Percentiles rank a stretch among this genome's conserved stretches.
Evolutionary conservation across 208 protist genomes (phyloP).

Genomic region (Acanthamoeba royreba): DNA sequence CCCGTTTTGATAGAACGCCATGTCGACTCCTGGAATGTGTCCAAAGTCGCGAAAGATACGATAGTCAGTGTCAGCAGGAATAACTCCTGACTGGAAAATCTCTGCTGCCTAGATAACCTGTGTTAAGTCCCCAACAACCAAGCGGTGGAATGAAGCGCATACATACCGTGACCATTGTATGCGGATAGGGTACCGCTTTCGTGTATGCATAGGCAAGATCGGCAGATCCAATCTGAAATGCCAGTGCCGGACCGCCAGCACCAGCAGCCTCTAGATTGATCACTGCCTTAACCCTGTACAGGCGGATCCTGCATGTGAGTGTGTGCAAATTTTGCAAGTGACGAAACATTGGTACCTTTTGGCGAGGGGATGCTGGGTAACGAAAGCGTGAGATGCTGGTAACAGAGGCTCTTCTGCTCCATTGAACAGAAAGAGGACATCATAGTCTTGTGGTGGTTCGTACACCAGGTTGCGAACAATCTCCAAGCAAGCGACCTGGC

Average conservation of each 20-base stretch:
- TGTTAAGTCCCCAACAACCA: neutral
- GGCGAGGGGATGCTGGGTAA: conserved; percentile 56
- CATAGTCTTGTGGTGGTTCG: neutral
- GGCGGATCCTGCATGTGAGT: neutral
- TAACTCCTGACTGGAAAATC: conserved; percentile 56
- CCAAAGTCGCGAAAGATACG: conserved; percentile 67
- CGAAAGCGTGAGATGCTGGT: conserved; percentile 58
- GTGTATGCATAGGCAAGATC: conserved; percentile 42
- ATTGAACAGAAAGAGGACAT: conserved; percentile 57
- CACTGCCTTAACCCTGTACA: conserved; percentile 35
- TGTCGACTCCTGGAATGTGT: conserved; percentile 52
- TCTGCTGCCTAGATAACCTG: neutral
- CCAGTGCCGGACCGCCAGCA: conserved; percentile 17
- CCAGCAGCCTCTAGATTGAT: conserved; percentile 61
- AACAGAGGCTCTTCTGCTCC: conserved; percentile 59
- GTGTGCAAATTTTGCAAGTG: no score
- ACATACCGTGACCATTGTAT: conserved; percentile 30
- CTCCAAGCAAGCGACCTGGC: neutral
- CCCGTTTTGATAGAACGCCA: conserved; percentile 55
- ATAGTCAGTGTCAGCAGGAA: conserved; percentile 62
- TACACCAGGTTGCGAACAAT: conserved; percentile 18
- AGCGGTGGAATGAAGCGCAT: neutral
- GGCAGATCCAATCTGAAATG: conserved; percentile 53
- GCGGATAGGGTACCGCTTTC: conserved; percentile 17
- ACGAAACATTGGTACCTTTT: neutral